phyloP scores from a whole-genome alignment of 306 rosid genomes.

The Citrullus mucosospermus region DNA sequence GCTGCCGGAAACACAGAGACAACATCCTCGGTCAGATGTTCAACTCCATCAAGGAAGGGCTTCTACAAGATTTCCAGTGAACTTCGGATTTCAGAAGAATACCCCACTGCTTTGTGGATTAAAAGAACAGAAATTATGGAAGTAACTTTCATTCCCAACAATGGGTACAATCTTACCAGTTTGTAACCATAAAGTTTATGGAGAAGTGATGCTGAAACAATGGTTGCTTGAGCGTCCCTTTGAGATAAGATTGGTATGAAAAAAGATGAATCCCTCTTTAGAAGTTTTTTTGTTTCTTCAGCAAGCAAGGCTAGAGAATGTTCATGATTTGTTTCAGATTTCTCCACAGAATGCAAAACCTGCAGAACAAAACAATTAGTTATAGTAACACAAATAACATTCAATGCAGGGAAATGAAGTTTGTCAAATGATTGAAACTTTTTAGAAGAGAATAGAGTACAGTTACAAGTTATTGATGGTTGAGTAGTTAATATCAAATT shows the following conservation, averaged over 20 bases:
- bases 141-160: not conserved
- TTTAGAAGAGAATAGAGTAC: not conserved
- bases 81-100: not conserved
- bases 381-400: not conserved
- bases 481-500: not conserved
- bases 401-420: not conserved
- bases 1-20: conserved; percentile 93
- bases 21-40: conserved; percentile 85
- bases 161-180: conserved; percentile 43
- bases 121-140: not conserved
- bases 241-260: conserved; percentile 82
- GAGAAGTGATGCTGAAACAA: conserved; percentile 75
- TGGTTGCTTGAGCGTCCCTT: conserved; percentile 79
- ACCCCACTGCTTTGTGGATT: not conserved
- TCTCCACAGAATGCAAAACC: conserved; percentile 62
- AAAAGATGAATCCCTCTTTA: conserved; percentile 56
- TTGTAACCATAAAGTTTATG: conserved; percentile 85
- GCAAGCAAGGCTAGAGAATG: conserved; percentile 92
- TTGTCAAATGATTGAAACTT: not conserved
- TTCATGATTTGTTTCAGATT: conserved; percentile 50
- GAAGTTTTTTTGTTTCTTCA: conserved; percentile 73
- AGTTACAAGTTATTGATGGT: not conserved
- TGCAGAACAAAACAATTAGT: conserved; percentile 17
- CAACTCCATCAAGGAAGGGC: conserved; percentile 77
- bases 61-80: conserved; percentile 40